A percentile compares a stretch with the other conserved stretches of the same genome.
These are phyloP conservation scores for Hypholoma fasciculare DNA, from an alignment of 768 basidiomycete genomes.

Conservation along the genomic window DNA sequence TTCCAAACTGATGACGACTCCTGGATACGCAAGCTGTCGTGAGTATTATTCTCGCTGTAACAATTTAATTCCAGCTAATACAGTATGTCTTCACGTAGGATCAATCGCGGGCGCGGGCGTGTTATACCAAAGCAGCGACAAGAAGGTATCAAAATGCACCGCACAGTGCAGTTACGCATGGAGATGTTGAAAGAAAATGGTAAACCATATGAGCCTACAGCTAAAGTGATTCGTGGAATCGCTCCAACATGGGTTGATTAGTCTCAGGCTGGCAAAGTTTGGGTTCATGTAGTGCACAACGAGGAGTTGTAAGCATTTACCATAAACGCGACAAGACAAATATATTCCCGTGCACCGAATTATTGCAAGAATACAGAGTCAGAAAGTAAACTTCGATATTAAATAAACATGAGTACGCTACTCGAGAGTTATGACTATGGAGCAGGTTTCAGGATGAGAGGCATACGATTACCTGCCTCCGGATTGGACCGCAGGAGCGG, in stretches of 20 bases:
- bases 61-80: background rate
- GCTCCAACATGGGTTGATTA: constrained; percentile 43
- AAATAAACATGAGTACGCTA: background rate
- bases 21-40: constrained; percentile 39
- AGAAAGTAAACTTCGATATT: background rate
- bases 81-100: constrained; percentile 19
- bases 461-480: constrained; percentile 43
- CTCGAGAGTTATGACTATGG: too few species aligned
- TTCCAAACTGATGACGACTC: constrained; percentile 41
- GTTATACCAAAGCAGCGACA: constrained; percentile 37
- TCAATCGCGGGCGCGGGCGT: constrained; percentile 44
- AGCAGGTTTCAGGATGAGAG: constrained; percentile 36
- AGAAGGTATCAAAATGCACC: constrained; percentile 41
- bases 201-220: constrained; percentile 37
- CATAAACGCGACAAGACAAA: too few species aligned
- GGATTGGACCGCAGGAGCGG: constrained; percentile 48
- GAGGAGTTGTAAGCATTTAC: too few species aligned
- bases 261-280: background rate
- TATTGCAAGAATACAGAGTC: too few species aligned
- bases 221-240: constrained; percentile 30
- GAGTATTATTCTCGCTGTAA: constrained; percentile 12
- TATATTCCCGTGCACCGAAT: too few species aligned
- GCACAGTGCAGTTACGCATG: constrained; percentile 47
- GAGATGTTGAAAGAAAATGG: constrained; percentile 26
- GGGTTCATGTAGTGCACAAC: too few species aligned